phyloP scores from a whole-genome alignment of 2,329 filamentous ascomycete species.

The Chrysoporthe deuterocubensis region DNA sequence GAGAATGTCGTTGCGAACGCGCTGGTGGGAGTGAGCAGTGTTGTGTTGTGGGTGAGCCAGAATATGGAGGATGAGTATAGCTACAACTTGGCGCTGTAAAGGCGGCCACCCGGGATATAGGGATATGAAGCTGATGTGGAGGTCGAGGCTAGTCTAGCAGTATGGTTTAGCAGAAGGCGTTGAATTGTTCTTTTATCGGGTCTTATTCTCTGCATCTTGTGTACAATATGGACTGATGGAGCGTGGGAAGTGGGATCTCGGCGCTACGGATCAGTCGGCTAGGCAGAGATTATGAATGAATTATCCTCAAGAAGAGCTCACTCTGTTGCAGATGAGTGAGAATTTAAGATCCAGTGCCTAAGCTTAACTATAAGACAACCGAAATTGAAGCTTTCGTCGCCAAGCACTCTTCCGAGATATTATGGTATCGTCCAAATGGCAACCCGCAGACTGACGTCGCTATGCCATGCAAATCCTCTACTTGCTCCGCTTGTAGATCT shows the following conservation, averaged over 20 bases:
- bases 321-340: constrained; percentile 14
- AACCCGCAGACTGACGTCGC: neutral
- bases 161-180: neutral
- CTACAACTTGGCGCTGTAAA: constrained; percentile 66
- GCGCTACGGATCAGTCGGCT: neutral
- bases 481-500: constrained; percentile 99
- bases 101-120: neutral
- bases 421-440: constrained; percentile 21
- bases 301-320: constrained; percentile 18
- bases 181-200: neutral
- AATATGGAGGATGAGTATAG: constrained; percentile 76
- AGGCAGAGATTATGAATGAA: constrained; percentile 11
- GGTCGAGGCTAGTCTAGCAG: neutral
- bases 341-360: neutral
- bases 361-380: neutral
- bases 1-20: constrained; percentile 70
- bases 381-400: neutral
- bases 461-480: constrained; percentile 48
- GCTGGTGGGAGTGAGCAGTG: constrained; percentile 64
- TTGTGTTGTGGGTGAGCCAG: constrained; percentile 70
- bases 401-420: constrained; percentile 1
- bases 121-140: neutral
- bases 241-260: constrained; percentile 8
- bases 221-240: constrained; percentile 19
- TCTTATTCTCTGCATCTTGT: constrained; percentile 4